phyloP scores from a whole-genome alignment of 768 basidiomycete species.

The Boletus sensibilis region DNA sequence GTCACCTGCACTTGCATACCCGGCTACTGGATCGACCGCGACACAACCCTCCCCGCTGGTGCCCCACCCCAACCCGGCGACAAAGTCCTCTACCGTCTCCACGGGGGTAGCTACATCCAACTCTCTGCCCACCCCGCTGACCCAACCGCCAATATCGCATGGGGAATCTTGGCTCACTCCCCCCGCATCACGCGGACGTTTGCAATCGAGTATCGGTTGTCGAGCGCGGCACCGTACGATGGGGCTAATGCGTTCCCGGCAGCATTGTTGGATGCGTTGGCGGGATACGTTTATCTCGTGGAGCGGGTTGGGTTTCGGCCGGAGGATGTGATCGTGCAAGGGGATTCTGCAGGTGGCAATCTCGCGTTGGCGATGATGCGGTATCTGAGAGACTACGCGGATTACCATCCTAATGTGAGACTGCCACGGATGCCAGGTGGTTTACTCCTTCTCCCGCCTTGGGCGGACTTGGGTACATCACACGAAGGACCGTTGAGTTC shows the following conservation, averaged over 20 bases:
- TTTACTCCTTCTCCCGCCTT: slow-evolving; percentile 38
- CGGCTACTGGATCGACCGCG: slow-evolving; percentile 38
- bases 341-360: slow-evolving; percentile 58
- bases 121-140: slow-evolving; percentile 30
- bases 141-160: slow-evolving; percentile 23
- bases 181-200: slow-evolving; percentile 29
- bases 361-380: slow-evolving; percentile 41
- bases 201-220: slow-evolving; percentile 50
- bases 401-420: slow-evolving; percentile 13
- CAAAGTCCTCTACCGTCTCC: slow-evolving; percentile 35
- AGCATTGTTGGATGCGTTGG: slow-evolving; percentile 50
- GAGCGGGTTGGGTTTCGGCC: slow-evolving; percentile 41
- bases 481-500: slow-evolving; percentile 38
- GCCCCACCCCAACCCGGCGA: slow-evolving; percentile 28
- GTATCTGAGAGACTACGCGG: slow-evolving; percentile 32
- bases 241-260: slow-evolving; percentile 48
- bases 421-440: slow-evolving; percentile 27
- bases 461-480: slow-evolving; percentile 21
- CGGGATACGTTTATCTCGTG: slow-evolving; percentile 52
- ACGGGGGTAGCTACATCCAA: slow-evolving; percentile 32
- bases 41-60: slow-evolving; percentile 14
- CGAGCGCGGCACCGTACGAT: slow-evolving; percentile 28
- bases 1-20: slow-evolving; percentile 31
- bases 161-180: slow-evolving; percentile 16
- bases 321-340: slow-evolving; percentile 43